These are phyloP conservation scores for Epichloe coenophiala DNA, from an alignment of 2,329 filamentous ascomycete species.

Conservation along the genomic window DNA sequence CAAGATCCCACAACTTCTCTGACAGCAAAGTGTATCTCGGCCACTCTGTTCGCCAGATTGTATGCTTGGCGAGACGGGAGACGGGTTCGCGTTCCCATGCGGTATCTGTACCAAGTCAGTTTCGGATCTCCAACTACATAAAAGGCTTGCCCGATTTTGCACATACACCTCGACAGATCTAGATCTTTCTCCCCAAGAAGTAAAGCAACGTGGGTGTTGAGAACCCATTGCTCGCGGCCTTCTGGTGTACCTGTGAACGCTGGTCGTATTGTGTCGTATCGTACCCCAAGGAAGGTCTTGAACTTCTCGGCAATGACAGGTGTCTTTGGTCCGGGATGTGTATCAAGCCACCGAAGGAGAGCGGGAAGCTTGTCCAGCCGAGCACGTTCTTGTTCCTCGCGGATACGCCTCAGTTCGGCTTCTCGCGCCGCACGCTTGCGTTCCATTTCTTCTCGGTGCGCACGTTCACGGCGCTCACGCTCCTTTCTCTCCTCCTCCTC, in stretches of 20 bases:
- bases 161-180: slow-evolving; percentile 41
- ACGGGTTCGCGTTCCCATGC: slow-evolving; percentile 44
- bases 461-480: slow-evolving; percentile 32
- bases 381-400: slow-evolving; percentile 39
- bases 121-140: neutral
- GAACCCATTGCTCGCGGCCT: slow-evolving; percentile 52
- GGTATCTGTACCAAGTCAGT: slow-evolving; percentile 32
- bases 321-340: slow-evolving; percentile 35
- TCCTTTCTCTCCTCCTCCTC: slow-evolving; percentile 40
- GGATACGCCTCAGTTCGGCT: slow-evolving; percentile 35
- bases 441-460: slow-evolving; percentile 32
- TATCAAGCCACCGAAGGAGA: slow-evolving; percentile 47
- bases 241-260: slow-evolving; percentile 36
- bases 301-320: slow-evolving; percentile 40
- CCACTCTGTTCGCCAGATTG: slow-evolving; percentile 46
- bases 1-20: slow-evolving; percentile 36
- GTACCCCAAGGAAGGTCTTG: slow-evolving; percentile 42
- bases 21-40: slow-evolving; percentile 41
- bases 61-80: slow-evolving; percentile 38
- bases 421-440: slow-evolving; percentile 36
- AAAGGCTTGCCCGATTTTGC: neutral
- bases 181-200: slow-evolving; percentile 53
- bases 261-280: slow-evolving; percentile 48
- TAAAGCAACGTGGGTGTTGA: slow-evolving; percentile 50
- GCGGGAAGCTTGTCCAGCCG: slow-evolving; percentile 45